These are phyloP conservation scores for Cucurbitaria berberidis DNA, from an alignment of 2,329 filamentous ascomycete species.

Conservation along the genomic window DNA sequence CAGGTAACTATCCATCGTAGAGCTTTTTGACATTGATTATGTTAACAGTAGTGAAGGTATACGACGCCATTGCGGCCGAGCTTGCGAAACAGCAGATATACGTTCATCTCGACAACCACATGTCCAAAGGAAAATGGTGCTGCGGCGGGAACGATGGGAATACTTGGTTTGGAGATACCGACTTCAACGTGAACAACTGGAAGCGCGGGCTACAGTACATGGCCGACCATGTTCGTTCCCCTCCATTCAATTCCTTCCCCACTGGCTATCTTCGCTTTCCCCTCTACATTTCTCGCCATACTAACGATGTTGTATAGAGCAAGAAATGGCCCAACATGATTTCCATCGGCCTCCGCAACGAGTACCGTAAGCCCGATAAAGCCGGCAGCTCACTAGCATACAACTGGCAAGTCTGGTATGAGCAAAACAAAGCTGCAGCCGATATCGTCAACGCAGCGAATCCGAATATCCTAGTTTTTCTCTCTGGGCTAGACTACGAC, in stretches of 20 bases:
- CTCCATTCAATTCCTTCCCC: background rate
- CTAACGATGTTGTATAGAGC: conserved; percentile 18
- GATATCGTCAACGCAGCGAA: conserved; percentile 60
- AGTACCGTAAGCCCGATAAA: conserved; percentile 46
- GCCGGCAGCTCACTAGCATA: conserved; percentile 51
- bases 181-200: conserved; percentile 67
- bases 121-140: conserved; percentile 45
- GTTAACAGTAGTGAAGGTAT: conserved; percentile 47
- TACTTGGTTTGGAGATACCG: conserved; percentile 64
- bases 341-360: conserved; percentile 64
- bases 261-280: background rate
- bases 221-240: conserved; percentile 57
- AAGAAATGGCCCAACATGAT: conserved; percentile 58
- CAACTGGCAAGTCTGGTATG: conserved; percentile 65
- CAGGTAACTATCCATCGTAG: conserved; percentile 38
- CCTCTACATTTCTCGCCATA: background rate
- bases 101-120: conserved; percentile 46
- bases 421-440: conserved; percentile 57
- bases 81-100: conserved; percentile 54
- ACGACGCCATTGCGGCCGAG: conserved; percentile 59
- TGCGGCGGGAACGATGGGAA: conserved; percentile 57
- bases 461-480: conserved; percentile 61
- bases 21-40: no score
- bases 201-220: conserved; percentile 65
- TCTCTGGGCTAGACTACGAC: conserved; percentile 65